These are phyloP conservation scores for Moringa oleifera DNA, from an alignment of 345 rosid species.

Conservation along the genomic window DNA sequence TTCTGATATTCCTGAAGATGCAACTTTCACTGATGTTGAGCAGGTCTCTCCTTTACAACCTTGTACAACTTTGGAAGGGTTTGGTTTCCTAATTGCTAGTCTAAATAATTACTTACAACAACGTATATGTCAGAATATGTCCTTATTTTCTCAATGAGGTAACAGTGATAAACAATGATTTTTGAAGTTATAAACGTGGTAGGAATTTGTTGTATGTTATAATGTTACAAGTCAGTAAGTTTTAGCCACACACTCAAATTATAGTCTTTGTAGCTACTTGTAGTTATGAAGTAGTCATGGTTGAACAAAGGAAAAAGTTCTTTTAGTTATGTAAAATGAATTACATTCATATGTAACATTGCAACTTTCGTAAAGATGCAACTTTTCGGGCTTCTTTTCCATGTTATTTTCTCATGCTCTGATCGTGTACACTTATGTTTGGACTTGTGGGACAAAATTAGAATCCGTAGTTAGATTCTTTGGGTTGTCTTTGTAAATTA, in stretches of 20 bases:
- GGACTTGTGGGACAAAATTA: too few species aligned
- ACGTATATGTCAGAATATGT: neutral
- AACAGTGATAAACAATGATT: neutral
- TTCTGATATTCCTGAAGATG: constrained; percentile 84
- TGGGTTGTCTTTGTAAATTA: too few species aligned
- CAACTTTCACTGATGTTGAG: constrained; percentile 65
- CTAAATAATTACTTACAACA: neutral
- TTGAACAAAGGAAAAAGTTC: too few species aligned
- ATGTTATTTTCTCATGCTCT: too few species aligned
- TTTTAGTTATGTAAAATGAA: too few species aligned
- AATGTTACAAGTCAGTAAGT: too few species aligned
- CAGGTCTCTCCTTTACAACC: constrained; percentile 38
- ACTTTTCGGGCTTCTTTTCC: too few species aligned
- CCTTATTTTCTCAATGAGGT: neutral
- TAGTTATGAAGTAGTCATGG: neutral
- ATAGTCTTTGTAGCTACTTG: neutral
- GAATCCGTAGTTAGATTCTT: too few species aligned
- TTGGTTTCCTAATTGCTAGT: neutral
- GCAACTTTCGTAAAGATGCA: too few species aligned
- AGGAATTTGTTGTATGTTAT: neutral
- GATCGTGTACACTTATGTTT: too few species aligned
- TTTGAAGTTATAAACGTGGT: neutral
- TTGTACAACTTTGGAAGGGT: neutral
- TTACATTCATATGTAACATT: too few species aligned
- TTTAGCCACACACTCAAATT: neutral